Evolutionary conservation across 768 basidiomycete species (phyloP), one percentile per base, ranked within the genome.

Genomic region (Collybia nuda): DNA sequence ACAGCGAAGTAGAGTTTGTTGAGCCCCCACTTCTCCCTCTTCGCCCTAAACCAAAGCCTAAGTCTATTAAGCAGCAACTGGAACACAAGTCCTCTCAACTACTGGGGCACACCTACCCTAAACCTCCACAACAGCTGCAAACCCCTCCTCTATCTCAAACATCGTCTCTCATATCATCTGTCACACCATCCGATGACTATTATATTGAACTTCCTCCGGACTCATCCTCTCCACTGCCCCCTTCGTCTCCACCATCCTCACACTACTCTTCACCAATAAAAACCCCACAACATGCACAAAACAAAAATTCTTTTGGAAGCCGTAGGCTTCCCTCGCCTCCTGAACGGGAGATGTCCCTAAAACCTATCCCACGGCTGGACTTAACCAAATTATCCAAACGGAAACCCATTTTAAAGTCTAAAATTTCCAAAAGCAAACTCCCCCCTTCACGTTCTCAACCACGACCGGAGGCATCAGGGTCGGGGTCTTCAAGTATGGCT

Each of bases 71-170:
- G 26, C 40, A 48, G 28, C 37, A 26, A 36, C 5, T 9, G 18
- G 24, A 17, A n/a, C 18, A 21, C 8, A 15, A 21, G 28, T 8
- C 47, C 24, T 29, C 28, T 11, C 47, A 47, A 44, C 22, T 36
- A 11, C n/a, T 24, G 21, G 26, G 9, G 41, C 35, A 22, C 21
- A 24, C 9, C 11, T 38, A 12, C 37, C 24, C 35, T 40, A 51
- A 29, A 36, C 29, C 29, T 15, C 8, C 37, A 42, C 52, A 38
- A 14, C 75, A 77, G 51, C 60, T 76, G 4, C 62, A 70, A 46
- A 76, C 75, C 2, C 76, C 75, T 29, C 76, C 77, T 8, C 63
- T 58, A 40, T 77, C 75, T 23, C 58, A 66, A 2, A 58, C 62
- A 32, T 67, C 68, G 2, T 65, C 64, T 24, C 63, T 65, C 18